Conservation (phyloP, 1,284 basidiomycete species). For the Fomitopsis schrenkii region DNA sequence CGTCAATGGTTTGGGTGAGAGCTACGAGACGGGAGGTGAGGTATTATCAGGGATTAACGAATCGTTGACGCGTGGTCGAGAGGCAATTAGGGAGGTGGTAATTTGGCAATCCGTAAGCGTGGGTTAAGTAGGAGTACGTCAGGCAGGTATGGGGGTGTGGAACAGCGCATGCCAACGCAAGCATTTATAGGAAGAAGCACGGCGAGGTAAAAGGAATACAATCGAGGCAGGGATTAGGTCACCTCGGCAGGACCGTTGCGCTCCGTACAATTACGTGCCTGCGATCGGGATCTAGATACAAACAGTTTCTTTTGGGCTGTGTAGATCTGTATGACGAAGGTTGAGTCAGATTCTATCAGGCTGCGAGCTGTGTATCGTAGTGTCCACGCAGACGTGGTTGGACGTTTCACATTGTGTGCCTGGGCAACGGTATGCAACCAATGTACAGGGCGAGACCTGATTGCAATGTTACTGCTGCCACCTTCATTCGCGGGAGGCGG, state of each 20-base stretch:
- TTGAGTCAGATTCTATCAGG: neutral
- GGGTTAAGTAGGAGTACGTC: neutral
- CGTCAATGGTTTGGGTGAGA: constrained; percentile 1
- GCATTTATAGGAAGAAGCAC: neutral
- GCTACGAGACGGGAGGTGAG: neutral
- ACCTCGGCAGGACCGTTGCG: neutral
- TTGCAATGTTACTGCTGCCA: constrained; percentile 1
- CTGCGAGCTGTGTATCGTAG: neutral
- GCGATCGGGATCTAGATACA: neutral
- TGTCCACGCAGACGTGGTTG: neutral
- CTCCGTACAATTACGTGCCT: neutral
- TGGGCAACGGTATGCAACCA: neutral
- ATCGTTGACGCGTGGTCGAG: too few relatives aligned
- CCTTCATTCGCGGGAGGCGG: neutral
- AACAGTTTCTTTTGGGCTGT: neutral
- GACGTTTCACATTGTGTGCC: neutral
- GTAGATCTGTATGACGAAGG: neutral
- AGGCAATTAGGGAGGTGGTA: too few relatives aligned
- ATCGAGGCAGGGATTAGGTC: neutral
- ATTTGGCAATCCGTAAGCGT: neutral
- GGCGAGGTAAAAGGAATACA: neutral
- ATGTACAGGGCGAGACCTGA: neutral
- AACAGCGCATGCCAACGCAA: neutral
- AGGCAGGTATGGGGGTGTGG: neutral
- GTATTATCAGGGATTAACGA: neutral